Conservation (phyloP, 2,329 filamentous ascomycete genomes). For the Pseudogymnoascus sp. region DNA sequence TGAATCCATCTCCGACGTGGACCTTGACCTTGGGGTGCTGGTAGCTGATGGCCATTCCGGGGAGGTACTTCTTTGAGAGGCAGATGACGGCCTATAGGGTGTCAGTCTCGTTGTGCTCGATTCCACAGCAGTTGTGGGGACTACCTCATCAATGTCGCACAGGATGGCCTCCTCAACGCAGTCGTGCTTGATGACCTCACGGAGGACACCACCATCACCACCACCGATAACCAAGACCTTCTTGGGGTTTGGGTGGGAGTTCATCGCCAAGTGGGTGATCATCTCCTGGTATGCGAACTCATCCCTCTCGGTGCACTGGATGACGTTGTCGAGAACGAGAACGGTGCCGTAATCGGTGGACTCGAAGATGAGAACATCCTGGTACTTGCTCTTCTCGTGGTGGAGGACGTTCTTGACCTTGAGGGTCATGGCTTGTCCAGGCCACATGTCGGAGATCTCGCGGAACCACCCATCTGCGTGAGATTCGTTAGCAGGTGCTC, state of each 20-base stretch:
- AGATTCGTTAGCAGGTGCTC: conserved; percentile 13
- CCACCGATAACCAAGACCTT: conserved; percentile 97
- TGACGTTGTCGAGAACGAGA: conserved; percentile 95
- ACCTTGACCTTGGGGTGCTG: conserved; percentile 88
- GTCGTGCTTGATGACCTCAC: conserved; percentile 98
- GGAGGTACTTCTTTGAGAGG: conserved; percentile 96
- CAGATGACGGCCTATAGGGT: conserved; percentile 73
- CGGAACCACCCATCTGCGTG: conserved; percentile 96
- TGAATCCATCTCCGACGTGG: conserved; percentile 95
- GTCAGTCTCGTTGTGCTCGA: background rate
- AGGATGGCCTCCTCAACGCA: conserved; percentile 91
- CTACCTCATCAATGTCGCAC: conserved; percentile 93
- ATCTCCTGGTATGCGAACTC: conserved; percentile 99
- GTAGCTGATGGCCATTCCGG: conserved; percentile 87
- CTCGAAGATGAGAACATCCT: conserved; percentile 98
- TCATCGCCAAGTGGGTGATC: conserved; percentile 98
- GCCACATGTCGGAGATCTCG: conserved; percentile 98
- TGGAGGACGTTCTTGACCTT: conserved; percentile 96
- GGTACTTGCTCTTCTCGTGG: conserved; percentile 99
- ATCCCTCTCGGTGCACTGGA: conserved; percentile 96
- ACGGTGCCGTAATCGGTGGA: conserved; percentile 95
- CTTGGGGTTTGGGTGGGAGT: conserved; percentile 96
- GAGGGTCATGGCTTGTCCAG: conserved; percentile 95
- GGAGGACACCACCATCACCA: conserved; percentile 92
- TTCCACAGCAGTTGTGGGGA: conserved; percentile 6